Percentiles rank a stretch among this genome's conserved stretches.
These are phyloP conservation scores for Penicillium rolfsii DNA, from an alignment of 2,329 filamentous ascomycete genomes.

Conservation along the genomic window DNA sequence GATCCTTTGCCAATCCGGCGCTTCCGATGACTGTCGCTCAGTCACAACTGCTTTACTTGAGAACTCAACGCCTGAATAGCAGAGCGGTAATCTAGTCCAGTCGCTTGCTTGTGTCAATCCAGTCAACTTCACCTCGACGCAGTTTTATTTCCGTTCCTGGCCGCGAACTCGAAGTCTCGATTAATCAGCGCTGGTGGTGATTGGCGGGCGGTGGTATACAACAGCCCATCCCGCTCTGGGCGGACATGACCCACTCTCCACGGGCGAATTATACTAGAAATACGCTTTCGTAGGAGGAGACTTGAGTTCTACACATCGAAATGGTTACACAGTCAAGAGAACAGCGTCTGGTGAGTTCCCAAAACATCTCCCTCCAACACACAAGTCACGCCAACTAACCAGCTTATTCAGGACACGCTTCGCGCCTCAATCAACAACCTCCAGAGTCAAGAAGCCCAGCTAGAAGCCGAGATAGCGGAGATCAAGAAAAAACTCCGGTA, in stretches of 20 bases:
- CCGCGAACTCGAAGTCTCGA: conserved; percentile 2
- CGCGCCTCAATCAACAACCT: conserved; percentile 42
- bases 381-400: background rate
- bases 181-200: conserved; percentile 27
- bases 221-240: conserved; percentile 1
- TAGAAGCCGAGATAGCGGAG: conserved; percentile 41
- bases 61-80: background rate
- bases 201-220: conserved; percentile 15
- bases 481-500: conserved; percentile 43
- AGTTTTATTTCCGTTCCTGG: background rate
- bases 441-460: conserved; percentile 50
- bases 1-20: conserved; percentile 27
- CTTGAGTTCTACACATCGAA: background rate
- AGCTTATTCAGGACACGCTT: conserved; percentile 26
- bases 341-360: conserved; percentile 22
- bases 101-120: background rate
- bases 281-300: too few species aligned
- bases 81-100: background rate
- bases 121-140: background rate
- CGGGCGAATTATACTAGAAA: background rate
- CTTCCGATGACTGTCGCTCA: conserved; percentile 21
- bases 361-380: background rate
- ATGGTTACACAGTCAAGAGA: background rate
- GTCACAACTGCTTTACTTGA: background rate
- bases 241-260: conserved; percentile 9